phyloP scores from a whole-genome alignment of 1,284 basidiomycete genomes.

The Pseudozyma sp. region DNA sequence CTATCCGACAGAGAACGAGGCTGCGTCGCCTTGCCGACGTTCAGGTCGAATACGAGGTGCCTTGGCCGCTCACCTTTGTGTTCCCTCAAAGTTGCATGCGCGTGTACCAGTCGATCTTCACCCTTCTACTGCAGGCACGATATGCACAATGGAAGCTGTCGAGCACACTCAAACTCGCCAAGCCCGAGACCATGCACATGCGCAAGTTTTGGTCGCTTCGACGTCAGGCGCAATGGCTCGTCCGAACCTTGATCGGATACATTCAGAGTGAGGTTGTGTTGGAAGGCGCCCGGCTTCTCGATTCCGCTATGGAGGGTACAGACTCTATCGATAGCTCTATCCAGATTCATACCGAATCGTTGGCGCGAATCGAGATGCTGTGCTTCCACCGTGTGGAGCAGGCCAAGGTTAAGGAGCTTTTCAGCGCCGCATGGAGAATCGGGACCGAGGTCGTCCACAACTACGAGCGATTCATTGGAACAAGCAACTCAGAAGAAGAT shows the following conservation, averaged over 20 bases:
- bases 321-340: constrained; percentile 38
- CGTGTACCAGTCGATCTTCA: constrained; percentile 41
- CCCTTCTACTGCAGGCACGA: constrained; percentile 33
- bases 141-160: constrained; percentile 36
- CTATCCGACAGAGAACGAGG: constrained; percentile 17
- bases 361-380: constrained; percentile 30
- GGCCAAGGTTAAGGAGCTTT: constrained; percentile 26
- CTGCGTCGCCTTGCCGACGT: constrained; percentile 33
- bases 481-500: constrained; percentile 32
- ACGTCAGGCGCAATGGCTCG: constrained; percentile 41
- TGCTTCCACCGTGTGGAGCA: constrained; percentile 39
- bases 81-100: constrained; percentile 30
- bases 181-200: constrained; percentile 36
- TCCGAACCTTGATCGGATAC: constrained; percentile 33
- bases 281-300: constrained; percentile 14
- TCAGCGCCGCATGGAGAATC: constrained; percentile 26
- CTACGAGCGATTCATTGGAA: constrained; percentile 36
- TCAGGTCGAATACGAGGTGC: constrained; percentile 42
- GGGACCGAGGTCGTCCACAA: constrained; percentile 32
- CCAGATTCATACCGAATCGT: constrained; percentile 19
- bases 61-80: constrained; percentile 39
- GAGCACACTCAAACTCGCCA: constrained; percentile 29
- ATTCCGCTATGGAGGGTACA: constrained; percentile 9
- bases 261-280: constrained; percentile 31
- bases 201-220: constrained; percentile 46